Evolutionary conservation across 1,284 basidiomycete genomes (phyloP), one percentile per base, ranked within the genome.

Genomic region (Fomes fomentarius): DNA sequence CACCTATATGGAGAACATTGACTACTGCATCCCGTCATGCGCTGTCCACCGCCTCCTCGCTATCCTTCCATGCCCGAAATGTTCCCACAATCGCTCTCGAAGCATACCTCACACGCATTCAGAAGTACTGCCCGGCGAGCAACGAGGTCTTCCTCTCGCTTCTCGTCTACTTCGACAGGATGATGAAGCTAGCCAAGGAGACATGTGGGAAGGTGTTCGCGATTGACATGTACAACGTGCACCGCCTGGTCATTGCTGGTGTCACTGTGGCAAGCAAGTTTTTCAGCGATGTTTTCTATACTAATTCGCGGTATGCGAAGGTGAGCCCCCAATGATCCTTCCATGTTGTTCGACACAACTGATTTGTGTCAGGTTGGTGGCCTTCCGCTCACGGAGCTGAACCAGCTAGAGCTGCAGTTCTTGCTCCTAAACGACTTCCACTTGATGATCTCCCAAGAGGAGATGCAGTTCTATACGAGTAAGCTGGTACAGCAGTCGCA

Each of bases 261-360:
- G 91, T 99, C 24, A 98, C 96, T 2, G 96, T 99, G 9, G 96
- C 96, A 17, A 95, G 92, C 78, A 99, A 99, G 73, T 99, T 99
- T 72, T 98, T 98, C 71, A 94, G 91, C 56, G 96, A 99, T 71
- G 95, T 99, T 10, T 99, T 99, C 68, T 98, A 99, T 75, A 98
- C 96, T n/a, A 99, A 99, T 68, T 98, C 96, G 26, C 82, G 96
- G 33, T 99, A 99, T 70, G 96, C 96, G 54, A 99, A 98, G 84
- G 95, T 96, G 58, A 49, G 86, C 77, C 38, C 24, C 22, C 57
- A 47, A 30, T 47, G 26, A 37, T 21, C 12, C 19, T 37, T 12
- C 21, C 24, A 2, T 15, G 25, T 28, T 9, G 15, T 35, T 35
- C 39, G 19, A 19, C 15, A 26, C 17, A 19, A 28, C 56, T 56